Evolutionary conservation across 1,284 basidiomycete species (phyloP), one percentile per base, ranked within the genome.

Genomic region (Anthracocystis setariae): DNA sequence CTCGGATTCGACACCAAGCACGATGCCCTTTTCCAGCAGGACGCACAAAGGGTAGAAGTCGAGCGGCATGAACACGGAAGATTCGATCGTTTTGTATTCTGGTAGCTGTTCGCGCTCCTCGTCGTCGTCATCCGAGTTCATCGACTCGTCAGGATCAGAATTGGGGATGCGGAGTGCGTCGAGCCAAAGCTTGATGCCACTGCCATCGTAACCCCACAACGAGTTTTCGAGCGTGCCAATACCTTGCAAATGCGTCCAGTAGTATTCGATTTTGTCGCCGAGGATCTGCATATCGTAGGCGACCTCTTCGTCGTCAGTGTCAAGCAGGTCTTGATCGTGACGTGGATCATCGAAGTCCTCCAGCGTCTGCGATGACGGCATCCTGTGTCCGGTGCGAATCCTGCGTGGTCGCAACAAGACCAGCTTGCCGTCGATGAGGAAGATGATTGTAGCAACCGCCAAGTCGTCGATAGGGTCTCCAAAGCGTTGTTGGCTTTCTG

Each of bases 271-370:
- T 25, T 90, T 89, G 76, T 97, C 93, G 0, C 94, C 93, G 25
- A 99, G 90, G 42, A 98, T 91, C 79, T 98, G 95, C 88, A 98
- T 90, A 83, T 98, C 95, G 83, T 99, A 99, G 70, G 92, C 92
- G 65, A 97, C 92, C 84, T 97, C 93, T 77, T 92, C 90, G 58
- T 90, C 87, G 8, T 88, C 92, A 0, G 24, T 38, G n/a, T 42
- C 46, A 39, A 39, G 55, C 38, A 24, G 10, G 37, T 13, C 45
- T 17, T 45, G 39, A 10, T 53, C 56, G 49, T 60, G 49, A 5
- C 48, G 48, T 2, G 48, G 56, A 24, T 71, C 61, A 32, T 71
- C 57, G 38, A 53, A 57, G 13, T 57, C 46, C 38, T 58, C 42
- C 7, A 65, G 53, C 33, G 44, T 58, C 17, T 39, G 45, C 5